These are phyloP conservation scores for Dactylella cylindrospora DNA, from an alignment of 2,329 filamentous ascomycete species.

Conservation along the genomic window DNA sequence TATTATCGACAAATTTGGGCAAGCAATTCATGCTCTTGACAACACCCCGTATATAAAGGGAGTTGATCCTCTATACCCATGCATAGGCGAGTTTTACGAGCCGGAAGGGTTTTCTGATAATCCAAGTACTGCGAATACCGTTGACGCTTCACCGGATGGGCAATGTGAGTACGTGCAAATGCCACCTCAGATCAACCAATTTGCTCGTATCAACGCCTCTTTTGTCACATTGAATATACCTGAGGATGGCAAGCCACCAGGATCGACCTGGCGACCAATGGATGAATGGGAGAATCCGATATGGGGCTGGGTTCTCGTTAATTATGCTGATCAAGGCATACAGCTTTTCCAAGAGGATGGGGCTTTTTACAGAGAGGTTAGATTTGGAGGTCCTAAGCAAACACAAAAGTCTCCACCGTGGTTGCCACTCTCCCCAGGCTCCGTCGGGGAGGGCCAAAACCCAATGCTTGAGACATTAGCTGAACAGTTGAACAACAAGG, in stretches of 20 bases:
- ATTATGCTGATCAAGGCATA: constrained; percentile 54
- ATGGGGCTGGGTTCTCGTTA: constrained; percentile 55
- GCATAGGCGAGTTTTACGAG: constrained; percentile 52
- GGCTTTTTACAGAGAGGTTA: constrained; percentile 55
- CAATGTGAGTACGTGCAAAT: constrained; percentile 54
- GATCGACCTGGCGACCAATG: constrained; percentile 44
- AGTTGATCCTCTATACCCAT: constrained; percentile 49
- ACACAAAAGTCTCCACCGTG: constrained; percentile 48
- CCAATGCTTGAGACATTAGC: constrained; percentile 50
- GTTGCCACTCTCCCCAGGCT: constrained; percentile 50
- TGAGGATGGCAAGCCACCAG: not conserved
- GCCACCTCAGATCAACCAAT: constrained; percentile 54
- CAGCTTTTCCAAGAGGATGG: constrained; percentile 55
- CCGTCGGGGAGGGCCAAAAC: constrained; percentile 24
- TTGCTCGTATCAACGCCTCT: constrained; percentile 51
- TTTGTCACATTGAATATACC: constrained; percentile 49
- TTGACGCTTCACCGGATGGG: constrained; percentile 31
- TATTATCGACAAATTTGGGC: constrained; percentile 58
- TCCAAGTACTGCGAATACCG: constrained; percentile 47
- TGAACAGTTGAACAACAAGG: constrained; percentile 44
- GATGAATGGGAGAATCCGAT: constrained; percentile 54
- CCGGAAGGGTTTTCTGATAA: constrained; percentile 45
- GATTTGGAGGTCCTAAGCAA: constrained; percentile 50
- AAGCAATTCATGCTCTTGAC: constrained; percentile 52
- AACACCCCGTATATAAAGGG: too few species aligned